phyloP scores from a whole-genome alignment of 495 filamentous ascomycete species.

The Neurospora terricola region DNA sequence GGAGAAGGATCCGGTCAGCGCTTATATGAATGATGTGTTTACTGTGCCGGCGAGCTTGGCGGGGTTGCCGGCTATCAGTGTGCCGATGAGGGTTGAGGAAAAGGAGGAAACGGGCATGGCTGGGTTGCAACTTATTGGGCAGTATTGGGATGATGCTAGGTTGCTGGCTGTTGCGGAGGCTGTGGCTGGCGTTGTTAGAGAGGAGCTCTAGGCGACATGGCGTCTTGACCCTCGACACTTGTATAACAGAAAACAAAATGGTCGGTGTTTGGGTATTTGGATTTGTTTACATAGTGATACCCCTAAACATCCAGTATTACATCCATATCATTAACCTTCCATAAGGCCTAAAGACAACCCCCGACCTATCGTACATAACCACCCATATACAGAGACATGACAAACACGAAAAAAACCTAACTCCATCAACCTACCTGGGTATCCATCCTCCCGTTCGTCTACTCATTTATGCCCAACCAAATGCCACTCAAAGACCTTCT shows the following conservation, averaged over 20 bases:
- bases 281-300: not conserved
- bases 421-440: not conserved
- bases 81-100: constrained; percentile 50
- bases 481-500: constrained; percentile 81
- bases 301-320: not conserved
- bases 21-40: constrained; percentile 88
- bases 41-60: constrained; percentile 92
- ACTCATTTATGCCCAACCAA: constrained; percentile 42
- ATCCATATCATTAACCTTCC: not conserved
- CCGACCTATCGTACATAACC: not conserved
- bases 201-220: not conserved
- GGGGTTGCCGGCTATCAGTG: constrained; percentile 78
- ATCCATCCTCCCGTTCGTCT: not conserved
- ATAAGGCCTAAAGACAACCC: not conserved
- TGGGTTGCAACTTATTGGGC: constrained; percentile 83
- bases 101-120: constrained; percentile 28
- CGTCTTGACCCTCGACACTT: not conserved
- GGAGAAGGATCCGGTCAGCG: constrained; percentile 25
- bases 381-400: not conserved
- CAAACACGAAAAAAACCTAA: not conserved
- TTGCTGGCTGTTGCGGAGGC: constrained; percentile 47
- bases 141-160: constrained; percentile 77
- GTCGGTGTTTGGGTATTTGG: not conserved
- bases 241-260: not conserved
- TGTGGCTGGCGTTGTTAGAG: constrained; percentile 17